Conservation (phyloP, 257 asterid genomes). For the Salvia miltiorrhiza region DNA sequence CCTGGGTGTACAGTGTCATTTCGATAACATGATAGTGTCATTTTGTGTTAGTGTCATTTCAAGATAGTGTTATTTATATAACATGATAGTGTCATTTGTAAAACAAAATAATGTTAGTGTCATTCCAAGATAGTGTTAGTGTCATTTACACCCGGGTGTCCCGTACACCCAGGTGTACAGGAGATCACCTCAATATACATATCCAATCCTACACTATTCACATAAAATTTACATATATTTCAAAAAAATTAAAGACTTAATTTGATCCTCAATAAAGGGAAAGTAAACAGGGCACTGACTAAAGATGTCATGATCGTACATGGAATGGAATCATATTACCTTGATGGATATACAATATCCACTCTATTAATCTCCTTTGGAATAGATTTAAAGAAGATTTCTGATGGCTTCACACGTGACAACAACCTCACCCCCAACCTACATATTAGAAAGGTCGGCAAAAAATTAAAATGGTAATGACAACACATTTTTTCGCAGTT, state of each 20-base stretch:
- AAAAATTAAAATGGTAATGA: neutral
- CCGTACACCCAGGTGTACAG: too few species aligned
- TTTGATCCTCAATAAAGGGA: neutral
- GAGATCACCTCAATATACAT: too few species aligned
- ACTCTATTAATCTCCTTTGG: constrained; percentile 64
- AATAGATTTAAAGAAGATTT: constrained; percentile 86
- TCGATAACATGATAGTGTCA: too few species aligned
- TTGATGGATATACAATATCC: constrained; percentile 75
- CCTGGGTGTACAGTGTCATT: too few species aligned
- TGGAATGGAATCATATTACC: constrained; percentile 33
- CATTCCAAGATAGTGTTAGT: too few species aligned
- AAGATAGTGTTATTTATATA: too few species aligned
- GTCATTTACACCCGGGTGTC: too few species aligned
- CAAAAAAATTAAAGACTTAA: neutral
- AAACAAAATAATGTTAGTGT: too few species aligned
- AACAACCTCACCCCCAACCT: constrained; percentile 84
- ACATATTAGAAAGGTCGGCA: constrained; percentile 13
- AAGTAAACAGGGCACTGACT: neutral
- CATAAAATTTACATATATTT: neutral
- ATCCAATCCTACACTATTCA: neutral
- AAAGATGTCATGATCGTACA: constrained; percentile 1
- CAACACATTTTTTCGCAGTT: neutral
- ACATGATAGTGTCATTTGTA: too few species aligned
- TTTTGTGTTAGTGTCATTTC: too few species aligned
- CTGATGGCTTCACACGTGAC: constrained; percentile 89